Evolutionary conservation across 257 asterid genomes (phyloP), one percentile per base, ranked within the genome.

Genomic region (Perilla frutescens): DNA sequence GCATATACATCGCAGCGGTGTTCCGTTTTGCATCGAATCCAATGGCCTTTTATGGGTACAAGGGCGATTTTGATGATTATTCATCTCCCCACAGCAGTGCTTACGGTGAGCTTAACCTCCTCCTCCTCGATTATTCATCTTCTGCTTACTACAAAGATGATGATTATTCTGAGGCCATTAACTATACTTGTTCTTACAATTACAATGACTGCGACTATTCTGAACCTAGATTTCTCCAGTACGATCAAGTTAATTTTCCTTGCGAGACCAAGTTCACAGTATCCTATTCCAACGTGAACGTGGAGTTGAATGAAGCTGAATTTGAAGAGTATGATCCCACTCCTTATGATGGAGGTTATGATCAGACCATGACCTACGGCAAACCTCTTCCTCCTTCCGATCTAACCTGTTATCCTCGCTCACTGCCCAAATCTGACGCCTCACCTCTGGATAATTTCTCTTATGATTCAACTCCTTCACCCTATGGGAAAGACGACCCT

Each of bases 331-430:
- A 85, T 39, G 95, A 91, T 72, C 84, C 87, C 5, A 87, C 96
- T 8, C 97, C 98, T 31, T 93, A 91, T 15, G 83, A 48, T 3
- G 97, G 97, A 7, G 98, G 98, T 26, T 93, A 87, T 56, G 89
- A 93, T 77, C 79, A 63, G 0, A 14, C 53, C 15, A n/a, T 65
- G 50, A 86, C 89, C 41, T 93, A 89, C 47, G 98, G 98, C 8
- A 83, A 86, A 37, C 94, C 98, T 48, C 90, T 91, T 44, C 92
- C 86, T 11, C 94, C 97, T 40, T 91, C 97, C 1, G 89, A 85
- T 43, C 48, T 45, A 60, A 91, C 74, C 41, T 93, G 98, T 31
- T 86, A 85, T 64, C 96, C 97, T 51, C 87, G 78, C 26, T 74
- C 92, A 6, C 9, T 49, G 4, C 80, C 86, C 3, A 54, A 36